Percentiles rank a stretch among this genome's conserved stretches.
These are phyloP conservation scores for Nicotiana benthamiana DNA, from an alignment of 257 asterid genomes.

Conservation along the genomic window DNA sequence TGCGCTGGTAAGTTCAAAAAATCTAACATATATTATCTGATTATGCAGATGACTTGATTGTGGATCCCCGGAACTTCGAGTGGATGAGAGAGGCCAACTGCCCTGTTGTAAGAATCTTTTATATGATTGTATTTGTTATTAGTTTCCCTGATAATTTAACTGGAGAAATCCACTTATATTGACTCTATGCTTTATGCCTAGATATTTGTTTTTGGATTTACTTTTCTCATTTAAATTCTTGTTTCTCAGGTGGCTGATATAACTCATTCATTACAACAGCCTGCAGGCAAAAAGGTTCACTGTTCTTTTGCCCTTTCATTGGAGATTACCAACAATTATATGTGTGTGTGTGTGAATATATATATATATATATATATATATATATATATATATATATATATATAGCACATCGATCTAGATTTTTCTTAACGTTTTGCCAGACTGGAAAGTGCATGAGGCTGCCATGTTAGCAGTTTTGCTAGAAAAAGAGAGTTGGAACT, in stretches of 20 bases:
- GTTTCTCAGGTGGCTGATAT: slow-evolving; percentile 80
- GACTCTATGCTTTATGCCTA: neutral
- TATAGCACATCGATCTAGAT: too few relatives aligned
- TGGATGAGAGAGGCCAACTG: slow-evolving; percentile 94
- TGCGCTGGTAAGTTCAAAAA: neutral
- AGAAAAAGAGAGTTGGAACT: too few relatives aligned
- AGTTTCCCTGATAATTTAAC: neutral
- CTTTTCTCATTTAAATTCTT: slow-evolving; percentile 7
- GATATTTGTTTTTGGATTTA: slow-evolving; percentile 5
- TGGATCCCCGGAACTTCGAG: slow-evolving; percentile 97
- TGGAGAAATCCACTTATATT: slow-evolving; percentile 1
- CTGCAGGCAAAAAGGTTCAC: slow-evolving; percentile 91
- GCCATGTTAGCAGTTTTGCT: too few relatives aligned
- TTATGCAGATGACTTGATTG: slow-evolving; percentile 85
- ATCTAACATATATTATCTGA: slow-evolving; percentile 1
- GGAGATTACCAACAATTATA: neutral
- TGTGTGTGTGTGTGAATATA: too few relatives aligned
- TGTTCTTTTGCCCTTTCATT: neutral
- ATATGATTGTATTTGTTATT: neutral
- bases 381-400: too few relatives aligned
- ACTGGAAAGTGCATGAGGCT: too few relatives aligned
- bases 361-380: too few relatives aligned
- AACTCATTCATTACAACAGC: slow-evolving; percentile 95
- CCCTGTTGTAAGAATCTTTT: slow-evolving; percentile 64
- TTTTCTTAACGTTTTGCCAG: too few relatives aligned